These are phyloP conservation scores for Linnemannia elongata DNA, from an alignment of 192 early-diverging fungal genomes.

Conservation along the genomic window DNA sequence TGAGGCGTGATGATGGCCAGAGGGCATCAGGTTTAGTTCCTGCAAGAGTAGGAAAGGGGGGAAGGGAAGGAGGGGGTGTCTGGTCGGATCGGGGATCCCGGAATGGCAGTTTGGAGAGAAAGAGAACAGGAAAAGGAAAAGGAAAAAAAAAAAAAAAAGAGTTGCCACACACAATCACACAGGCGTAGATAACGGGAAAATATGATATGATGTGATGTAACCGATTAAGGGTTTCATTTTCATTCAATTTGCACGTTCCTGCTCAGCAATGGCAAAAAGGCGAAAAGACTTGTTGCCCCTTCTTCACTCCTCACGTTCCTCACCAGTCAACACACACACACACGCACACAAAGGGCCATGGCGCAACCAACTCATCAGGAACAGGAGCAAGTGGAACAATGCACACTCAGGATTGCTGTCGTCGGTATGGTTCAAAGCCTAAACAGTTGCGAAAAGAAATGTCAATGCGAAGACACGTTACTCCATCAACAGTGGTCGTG, in stretches of 20 bases:
- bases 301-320: background rate
- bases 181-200: no score
- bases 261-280: no score
- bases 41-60: background rate
- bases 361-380: background rate
- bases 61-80: background rate
- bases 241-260: no score
- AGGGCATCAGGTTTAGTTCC: background rate
- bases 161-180: no score
- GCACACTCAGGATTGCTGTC: constrained; percentile 40
- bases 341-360: background rate
- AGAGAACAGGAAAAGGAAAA: background rate
- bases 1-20: background rate
- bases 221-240: background rate
- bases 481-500: no score
- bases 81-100: constrained; percentile 8
- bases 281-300: no score
- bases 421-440: constrained; percentile 16
- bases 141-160: background rate
- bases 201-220: no score
- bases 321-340: background rate
- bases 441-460: background rate
- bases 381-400: background rate
- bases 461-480: no score
- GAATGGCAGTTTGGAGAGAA: constrained; percentile 1